Base-by-base conservation (phyloP, 192 early-diverging fungal genomes). In the Borealophlyctis nickersoniae region DNA sequence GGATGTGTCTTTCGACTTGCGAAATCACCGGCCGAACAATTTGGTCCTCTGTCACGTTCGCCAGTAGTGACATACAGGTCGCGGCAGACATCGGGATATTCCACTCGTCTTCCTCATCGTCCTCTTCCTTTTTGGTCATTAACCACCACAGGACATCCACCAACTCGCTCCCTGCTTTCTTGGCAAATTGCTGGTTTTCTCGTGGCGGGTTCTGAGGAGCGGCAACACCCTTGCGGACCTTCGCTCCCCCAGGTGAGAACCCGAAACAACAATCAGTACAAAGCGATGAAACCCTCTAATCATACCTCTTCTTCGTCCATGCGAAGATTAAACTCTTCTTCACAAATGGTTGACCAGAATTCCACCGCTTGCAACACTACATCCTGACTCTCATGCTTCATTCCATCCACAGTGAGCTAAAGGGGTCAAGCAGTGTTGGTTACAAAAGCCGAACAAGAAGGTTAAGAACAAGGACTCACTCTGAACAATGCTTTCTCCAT, bases 31-130 rank as follows among this genome's bases (percentile, higher is more conserved):
- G 88, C 9, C 73, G 65, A 51, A 99, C 90, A 62, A 97, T 91
- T 13, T 73, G 71, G 65, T 93, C 86, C 48, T 82, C 84, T n/a
- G 94, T 86, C 36, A 86, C 88, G 65, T 84, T 88, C 9, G 96
- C 91, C 36, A 95, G 84, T 53, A 95, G 78, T 5, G 91, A 81
- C 61, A 99, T 76, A 65, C 96, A 98, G 7, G 96, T 98, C 24
- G 91, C 91, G 26, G 98, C 92, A 27, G 96, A 95, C 98, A 99
- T 99, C 3, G 92, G 87, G 39, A 93, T 84, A 72, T 91, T 98
- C 96, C 96, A 99, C 74, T 98, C 96, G 71, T 99, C 98, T 62
- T 96, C 98, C 65, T 98, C 98, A 22, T 95, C 94, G 45, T 98
- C 95, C 69, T 96, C 96, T 36, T 98, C 96, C 83, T 91, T 93